Conservation (phyloP, 192 early-diverging fungal species). For the Coemansia sp. region DNA sequence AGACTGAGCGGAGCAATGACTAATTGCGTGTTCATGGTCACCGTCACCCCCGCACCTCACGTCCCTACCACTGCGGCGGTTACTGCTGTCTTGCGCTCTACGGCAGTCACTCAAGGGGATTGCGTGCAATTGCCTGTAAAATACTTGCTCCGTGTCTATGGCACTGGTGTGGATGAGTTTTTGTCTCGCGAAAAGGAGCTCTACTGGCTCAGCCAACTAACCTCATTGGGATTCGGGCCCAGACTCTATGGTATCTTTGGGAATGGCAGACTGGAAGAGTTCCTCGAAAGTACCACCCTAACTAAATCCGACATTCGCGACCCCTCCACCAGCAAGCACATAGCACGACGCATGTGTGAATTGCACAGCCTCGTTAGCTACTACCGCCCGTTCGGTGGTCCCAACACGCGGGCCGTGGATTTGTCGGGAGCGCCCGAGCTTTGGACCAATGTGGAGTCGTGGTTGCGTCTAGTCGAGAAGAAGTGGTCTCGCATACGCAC, state of each 20-base stretch:
- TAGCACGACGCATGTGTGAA: slow-evolving; percentile 69
- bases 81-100: neutral
- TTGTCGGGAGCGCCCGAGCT: slow-evolving; percentile 55
- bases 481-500: slow-evolving; percentile 24
- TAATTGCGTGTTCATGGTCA: slow-evolving; percentile 58
- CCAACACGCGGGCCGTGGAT: neutral
- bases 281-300: slow-evolving; percentile 71
- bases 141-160: slow-evolving; percentile 74
- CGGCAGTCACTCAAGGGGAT: neutral
- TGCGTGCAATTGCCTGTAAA: slow-evolving; percentile 26
- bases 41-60: slow-evolving; percentile 21
- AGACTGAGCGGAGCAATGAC: slow-evolving; percentile 72
- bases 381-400: slow-evolving; percentile 53
- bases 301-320: slow-evolving; percentile 67
- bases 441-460: slow-evolving; percentile 67
- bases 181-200: slow-evolving; percentile 79
- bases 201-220: slow-evolving; percentile 70
- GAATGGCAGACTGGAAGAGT: slow-evolving; percentile 87
- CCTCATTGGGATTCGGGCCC: slow-evolving; percentile 71
- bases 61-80: slow-evolving; percentile 8
- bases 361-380: slow-evolving; percentile 70
- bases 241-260: slow-evolving; percentile 70
- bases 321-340: slow-evolving; percentile 61
- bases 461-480: slow-evolving; percentile 51
- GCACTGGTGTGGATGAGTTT: slow-evolving; percentile 73